Percentiles rank a stretch among this genome's conserved stretches.
phyloP scores from a whole-genome alignment of 208 protist species.

The Crithidia bombi region DNA sequence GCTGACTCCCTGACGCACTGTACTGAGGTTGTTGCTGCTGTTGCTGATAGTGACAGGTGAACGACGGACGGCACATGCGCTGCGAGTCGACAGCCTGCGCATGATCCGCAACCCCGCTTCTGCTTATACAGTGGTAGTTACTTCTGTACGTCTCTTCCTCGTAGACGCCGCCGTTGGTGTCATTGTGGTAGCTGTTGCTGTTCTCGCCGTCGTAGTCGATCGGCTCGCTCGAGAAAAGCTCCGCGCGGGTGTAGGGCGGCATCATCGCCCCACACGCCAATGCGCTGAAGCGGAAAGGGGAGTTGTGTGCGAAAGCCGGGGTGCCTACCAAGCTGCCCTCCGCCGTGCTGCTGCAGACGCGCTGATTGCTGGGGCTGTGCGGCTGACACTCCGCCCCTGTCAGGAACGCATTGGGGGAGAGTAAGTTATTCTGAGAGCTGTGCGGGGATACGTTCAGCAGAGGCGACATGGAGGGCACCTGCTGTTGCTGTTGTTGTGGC shows the following conservation, averaged over 20 bases:
- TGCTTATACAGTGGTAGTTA: neutral
- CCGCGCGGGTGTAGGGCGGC: conserved; percentile 7
- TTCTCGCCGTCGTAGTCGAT: neutral
- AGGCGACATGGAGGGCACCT: neutral
- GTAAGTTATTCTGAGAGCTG: conserved; percentile 2
- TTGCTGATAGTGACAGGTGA: neutral
- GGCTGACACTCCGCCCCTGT: neutral
- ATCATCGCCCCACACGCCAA: conserved; percentile 1
- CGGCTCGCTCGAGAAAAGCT: conserved; percentile 4
- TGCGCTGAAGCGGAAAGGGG: conserved; percentile 14
- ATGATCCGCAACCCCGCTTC: too few species aligned
- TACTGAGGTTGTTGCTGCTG: neutral
- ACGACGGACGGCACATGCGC: neutral
- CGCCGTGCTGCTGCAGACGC: neutral
- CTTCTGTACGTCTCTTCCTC: neutral
- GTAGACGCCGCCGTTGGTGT: neutral
- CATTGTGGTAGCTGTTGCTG: neutral
- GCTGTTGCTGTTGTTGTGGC: conserved; percentile 2
- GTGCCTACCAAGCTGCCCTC: neutral
- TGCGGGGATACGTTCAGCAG: conserved; percentile 13
- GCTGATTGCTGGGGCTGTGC: neutral
- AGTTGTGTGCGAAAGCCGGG: conserved; percentile 6
- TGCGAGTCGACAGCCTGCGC: neutral
- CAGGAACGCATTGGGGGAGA: neutral
- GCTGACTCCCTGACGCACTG: too few species aligned